Base-by-base conservation (phyloP, 2,329 filamentous ascomycete genomes). In the Epicoccum sorghinum region DNA sequence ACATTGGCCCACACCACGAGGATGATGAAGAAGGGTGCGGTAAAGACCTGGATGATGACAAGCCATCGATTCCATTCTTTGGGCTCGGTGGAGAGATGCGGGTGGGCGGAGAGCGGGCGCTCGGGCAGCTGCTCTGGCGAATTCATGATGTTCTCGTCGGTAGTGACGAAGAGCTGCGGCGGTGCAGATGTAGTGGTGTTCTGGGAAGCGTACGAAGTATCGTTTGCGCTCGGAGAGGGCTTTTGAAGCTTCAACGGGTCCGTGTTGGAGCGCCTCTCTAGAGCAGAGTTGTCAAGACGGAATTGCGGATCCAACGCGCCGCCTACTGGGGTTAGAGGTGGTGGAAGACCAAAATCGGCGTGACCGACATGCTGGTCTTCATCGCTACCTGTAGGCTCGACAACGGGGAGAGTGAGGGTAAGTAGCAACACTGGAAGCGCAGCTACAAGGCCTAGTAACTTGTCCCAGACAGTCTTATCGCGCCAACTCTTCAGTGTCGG, bases 51-150 rank as follows among this genome's bases (percentile, higher is more conserved):
- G 8, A 95, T 75, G 10, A 87, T 85, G 10, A 96, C 84, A 3
- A 99, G 84, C 93, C 95, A 99, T 47, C 92, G 85, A 67, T 93
- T 96, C 93, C 95, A 98, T 27, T 86, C 82, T 48, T 83, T 80
- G 4, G 74, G 62, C 38, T 55, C 65, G 47, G 61, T 53, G 48
- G 60, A 32, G 1, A 47, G 82, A 49, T 83, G 81, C 3, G 75
- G 66, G 40, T 61, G 68, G 29, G 64, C 55, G 47, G 61, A 33
- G 38, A 59, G 13, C n/a, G 47, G 29, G 18, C 44, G 46, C 9
- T 43, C 49, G 8, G 66, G 66, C 4, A 75, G 57, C 43, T 72
- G 59, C 36, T 77, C 74, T 22, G 75, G 75, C 0, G 73, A 72
- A n/a, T 70, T 64, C 7, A 70, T 57, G 6, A 73, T 58, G 23